Percentiles rank a stretch among this genome's conserved stretches.
These are phyloP conservation scores for Diaporthe destruens DNA, from an alignment of 2,329 filamentous ascomycete genomes.

Conservation along the genomic window DNA sequence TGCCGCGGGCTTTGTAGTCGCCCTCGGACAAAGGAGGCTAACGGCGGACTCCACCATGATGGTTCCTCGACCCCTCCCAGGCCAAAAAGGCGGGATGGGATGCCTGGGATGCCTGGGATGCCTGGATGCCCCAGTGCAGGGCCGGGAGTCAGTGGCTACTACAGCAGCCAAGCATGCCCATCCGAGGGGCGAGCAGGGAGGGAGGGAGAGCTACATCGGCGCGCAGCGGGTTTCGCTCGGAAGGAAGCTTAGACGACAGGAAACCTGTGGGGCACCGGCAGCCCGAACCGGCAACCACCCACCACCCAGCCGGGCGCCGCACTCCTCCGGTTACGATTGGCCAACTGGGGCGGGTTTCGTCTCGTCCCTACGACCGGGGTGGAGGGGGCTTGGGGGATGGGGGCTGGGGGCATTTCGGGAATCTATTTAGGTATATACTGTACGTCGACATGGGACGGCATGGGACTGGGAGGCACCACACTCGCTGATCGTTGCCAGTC, in stretches of 20 bases:
- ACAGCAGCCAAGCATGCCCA: conserved; percentile 20
- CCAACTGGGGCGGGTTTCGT: conserved; percentile 19
- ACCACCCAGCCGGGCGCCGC: conserved; percentile 24
- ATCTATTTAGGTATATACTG: background rate
- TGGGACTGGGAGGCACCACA: background rate
- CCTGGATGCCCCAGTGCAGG: conserved; percentile 6
- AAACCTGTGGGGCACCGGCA: conserved; percentile 31
- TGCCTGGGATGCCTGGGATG: no score
- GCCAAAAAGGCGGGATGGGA: background rate
- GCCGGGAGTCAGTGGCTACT: conserved; percentile 22
- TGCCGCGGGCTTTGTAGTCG: conserved; percentile 17
- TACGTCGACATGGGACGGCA: conserved; percentile 7
- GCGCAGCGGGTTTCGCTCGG: conserved; percentile 18
- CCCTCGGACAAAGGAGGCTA: background rate
- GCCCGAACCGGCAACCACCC: conserved; percentile 29
- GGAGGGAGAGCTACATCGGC: conserved; percentile 16
- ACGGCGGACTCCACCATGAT: conserved; percentile 1
- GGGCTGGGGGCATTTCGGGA: conserved; percentile 7
- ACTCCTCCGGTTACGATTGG: conserved; percentile 22
- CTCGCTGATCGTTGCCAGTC: background rate
- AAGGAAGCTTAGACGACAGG: conserved; percentile 13
- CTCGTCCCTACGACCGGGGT: background rate
- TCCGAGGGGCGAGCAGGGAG: conserved; percentile 14
- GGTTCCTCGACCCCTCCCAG: conserved; percentile 17
- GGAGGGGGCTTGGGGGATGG: no score